Conservation (phyloP, 2,329 filamentous ascomycete genomes). For the Diaporthe longicolla region DNA sequence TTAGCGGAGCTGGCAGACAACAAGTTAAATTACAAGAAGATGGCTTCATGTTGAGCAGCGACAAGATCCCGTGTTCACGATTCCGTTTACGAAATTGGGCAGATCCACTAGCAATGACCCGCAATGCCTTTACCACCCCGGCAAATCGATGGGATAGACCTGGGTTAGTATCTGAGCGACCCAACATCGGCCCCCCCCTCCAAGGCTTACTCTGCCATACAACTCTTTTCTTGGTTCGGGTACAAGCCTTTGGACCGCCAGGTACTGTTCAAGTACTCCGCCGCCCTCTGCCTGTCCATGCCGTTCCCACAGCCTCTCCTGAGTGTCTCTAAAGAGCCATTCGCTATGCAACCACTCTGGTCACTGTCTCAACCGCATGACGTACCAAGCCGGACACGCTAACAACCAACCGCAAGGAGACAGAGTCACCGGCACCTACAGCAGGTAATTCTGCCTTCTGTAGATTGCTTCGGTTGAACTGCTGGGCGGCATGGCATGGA, state of each 20-base stretch:
- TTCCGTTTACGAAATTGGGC: conserved; percentile 34
- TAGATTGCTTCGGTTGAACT: conserved; percentile 31
- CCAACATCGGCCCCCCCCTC: conserved; percentile 9
- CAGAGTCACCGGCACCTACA: conserved; percentile 30
- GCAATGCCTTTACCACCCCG: conserved; percentile 35
- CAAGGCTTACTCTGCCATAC: conserved; percentile 35
- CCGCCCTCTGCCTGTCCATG: conserved; percentile 30
- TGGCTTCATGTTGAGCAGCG: conserved; percentile 27
- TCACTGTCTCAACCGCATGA: conserved; percentile 34
- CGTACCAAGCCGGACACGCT: conserved; percentile 41
- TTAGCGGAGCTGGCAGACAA: conserved; percentile 35
- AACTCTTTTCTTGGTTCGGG: conserved; percentile 33
- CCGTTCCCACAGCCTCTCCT: conserved; percentile 29
- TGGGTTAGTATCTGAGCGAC: conserved; percentile 35
- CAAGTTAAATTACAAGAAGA: conserved; percentile 21
- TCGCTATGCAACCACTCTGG: conserved; percentile 36
- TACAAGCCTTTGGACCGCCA: conserved; percentile 39
- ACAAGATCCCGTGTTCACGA: conserved; percentile 32
- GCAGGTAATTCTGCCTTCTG: conserved; percentile 29
- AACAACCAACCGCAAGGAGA: conserved; percentile 37
- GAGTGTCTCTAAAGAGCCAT: conserved; percentile 22
- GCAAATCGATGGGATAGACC: conserved; percentile 38
- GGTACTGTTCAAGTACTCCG: conserved; percentile 40
- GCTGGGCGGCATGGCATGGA: conserved; percentile 35
- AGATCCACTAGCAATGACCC: conserved; percentile 38